Conservation (phyloP, 2,329 filamentous ascomycete genomes). For the Fusarium nurragi region DNA sequence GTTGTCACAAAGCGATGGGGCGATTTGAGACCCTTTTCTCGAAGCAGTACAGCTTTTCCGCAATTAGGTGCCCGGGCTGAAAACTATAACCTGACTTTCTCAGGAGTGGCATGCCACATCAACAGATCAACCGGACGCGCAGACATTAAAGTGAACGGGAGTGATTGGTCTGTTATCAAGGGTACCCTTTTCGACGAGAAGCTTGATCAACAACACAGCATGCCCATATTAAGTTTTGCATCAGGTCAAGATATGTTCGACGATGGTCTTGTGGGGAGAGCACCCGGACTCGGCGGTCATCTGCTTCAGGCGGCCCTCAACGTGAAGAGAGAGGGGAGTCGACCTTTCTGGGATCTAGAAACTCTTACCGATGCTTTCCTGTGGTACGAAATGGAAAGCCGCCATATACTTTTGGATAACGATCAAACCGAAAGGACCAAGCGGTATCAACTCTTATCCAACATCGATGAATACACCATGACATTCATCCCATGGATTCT, state of each 20-base stretch:
- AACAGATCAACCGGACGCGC: conserved; percentile 14
- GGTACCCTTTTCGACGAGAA: not conserved
- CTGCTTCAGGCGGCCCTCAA: conserved; percentile 2
- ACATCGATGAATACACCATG: conserved; percentile 19
- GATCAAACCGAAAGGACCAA: not conserved
- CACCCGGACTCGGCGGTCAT: conserved; percentile 17
- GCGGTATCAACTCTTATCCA: conserved; percentile 3
- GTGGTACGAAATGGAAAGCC: conserved; percentile 20
- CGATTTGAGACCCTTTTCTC: not conserved
- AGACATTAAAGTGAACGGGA: conserved; percentile 9
- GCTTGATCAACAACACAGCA: not conserved
- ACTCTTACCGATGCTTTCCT: conserved; percentile 24
- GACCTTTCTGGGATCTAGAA: conserved; percentile 6
- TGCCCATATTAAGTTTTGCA: not conserved
- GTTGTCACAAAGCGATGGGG: not conserved
- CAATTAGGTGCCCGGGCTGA: not conserved
- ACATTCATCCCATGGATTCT: conserved; percentile 34
- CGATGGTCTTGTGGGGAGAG: not conserved
- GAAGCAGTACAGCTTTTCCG: not conserved
- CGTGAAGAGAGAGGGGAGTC: not conserved
- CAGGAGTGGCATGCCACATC: conserved; percentile 15
- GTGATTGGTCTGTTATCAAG: conserved; percentile 3
- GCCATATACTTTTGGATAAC: not conserved
- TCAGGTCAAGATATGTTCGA: conserved; percentile 1
- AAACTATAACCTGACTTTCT: conserved; percentile 4